phyloP scores from a whole-genome alignment of 176 grass and related monocot genomes.

The Panicum miliaceum region DNA sequence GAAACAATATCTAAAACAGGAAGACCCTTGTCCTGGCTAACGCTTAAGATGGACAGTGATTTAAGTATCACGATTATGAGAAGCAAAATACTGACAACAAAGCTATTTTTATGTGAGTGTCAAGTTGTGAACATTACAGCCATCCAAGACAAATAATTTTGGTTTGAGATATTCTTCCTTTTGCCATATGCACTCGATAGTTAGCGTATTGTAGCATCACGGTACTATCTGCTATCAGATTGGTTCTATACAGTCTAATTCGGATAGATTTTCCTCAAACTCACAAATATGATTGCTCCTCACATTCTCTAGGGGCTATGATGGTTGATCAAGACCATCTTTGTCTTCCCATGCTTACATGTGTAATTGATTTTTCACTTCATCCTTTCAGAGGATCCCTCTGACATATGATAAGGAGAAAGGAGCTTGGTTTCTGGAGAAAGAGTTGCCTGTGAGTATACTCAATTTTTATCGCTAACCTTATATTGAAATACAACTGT shows the following conservation, averaged over 20 bases:
- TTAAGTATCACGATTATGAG: not conserved
- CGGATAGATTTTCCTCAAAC: not conserved
- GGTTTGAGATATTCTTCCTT: not conserved
- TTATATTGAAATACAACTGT: not conserved
- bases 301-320: not conserved
- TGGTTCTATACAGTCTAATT: not conserved
- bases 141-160: not conserved
- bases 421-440: constrained; percentile 79
- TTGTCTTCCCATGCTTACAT: not conserved
- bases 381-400: constrained; percentile 59
- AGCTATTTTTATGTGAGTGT: not conserved
- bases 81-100: not conserved
- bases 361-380: not conserved
- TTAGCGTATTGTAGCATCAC: not conserved
- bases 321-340: not conserved
- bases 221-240: not conserved
- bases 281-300: not conserved
- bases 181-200: not conserved
- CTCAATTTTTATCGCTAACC: not conserved
- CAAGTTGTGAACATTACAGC: not conserved
- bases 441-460: constrained; percentile 78
- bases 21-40: not conserved
- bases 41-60: not conserved
- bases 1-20: not conserved
- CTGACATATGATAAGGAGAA: constrained; percentile 63